Conservation (phyloP, 768 basidiomycete species). For the Tulasnella sp. region DNA sequence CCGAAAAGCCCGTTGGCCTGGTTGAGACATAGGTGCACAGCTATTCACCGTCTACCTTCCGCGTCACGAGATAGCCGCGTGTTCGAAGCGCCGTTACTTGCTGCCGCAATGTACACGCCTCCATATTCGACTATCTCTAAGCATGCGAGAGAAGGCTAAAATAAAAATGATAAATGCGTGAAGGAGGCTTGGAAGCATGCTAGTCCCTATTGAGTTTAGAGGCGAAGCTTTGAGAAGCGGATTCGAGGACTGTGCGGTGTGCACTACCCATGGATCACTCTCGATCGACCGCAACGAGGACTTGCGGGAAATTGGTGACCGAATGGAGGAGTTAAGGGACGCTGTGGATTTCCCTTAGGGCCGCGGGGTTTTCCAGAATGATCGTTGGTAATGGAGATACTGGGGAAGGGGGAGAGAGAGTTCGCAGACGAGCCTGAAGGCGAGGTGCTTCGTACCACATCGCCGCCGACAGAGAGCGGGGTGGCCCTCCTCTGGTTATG, state of each 20-base stretch:
- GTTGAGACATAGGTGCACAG: neutral
- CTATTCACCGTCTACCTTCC: neutral
- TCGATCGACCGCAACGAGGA: neutral
- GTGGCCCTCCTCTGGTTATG: neutral
- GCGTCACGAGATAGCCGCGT: neutral
- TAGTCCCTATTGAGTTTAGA: neutral
- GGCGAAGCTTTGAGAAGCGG: neutral
- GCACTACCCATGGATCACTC: neutral
- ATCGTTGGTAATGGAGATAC: neutral
- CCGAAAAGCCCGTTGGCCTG: neutral
- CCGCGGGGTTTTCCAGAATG: neutral
- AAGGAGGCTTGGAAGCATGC: neutral
- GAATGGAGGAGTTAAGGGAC: neutral
- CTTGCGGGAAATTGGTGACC: neutral
- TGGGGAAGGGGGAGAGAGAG: neutral
- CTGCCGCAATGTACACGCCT: neutral
- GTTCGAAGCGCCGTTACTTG: neutral
- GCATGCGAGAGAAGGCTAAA: neutral
- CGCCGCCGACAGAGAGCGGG: neutral
- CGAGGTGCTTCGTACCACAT: neutral
- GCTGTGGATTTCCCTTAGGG: neutral
- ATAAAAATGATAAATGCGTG: neutral
- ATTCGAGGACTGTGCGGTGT: neutral
- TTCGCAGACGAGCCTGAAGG: neutral
- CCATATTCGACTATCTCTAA: neutral